phyloP scores from a whole-genome alignment of 306 rosid genomes.

The Begonia loranthoides region DNA sequence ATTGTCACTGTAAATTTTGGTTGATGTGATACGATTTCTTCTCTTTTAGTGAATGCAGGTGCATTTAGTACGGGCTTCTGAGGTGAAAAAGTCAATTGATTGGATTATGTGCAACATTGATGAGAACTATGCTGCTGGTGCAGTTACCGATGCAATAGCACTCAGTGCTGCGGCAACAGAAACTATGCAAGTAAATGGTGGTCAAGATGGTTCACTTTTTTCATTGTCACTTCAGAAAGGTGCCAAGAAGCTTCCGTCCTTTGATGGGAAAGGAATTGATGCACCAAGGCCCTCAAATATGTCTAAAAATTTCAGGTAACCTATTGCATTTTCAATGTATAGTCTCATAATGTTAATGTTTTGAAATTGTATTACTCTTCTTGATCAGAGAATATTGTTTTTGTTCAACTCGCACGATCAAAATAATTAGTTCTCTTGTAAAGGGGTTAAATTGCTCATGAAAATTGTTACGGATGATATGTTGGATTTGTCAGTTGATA shows the following conservation, averaged over 20 bases:
- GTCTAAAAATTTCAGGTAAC: constrained; percentile 86
- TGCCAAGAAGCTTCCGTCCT: constrained; percentile 31
- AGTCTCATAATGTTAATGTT: no score
- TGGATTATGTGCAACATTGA: constrained; percentile 92
- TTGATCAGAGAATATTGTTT: no score
- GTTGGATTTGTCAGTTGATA: no score
- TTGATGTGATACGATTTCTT: constrained; percentile 58
- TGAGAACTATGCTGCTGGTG: constrained; percentile 89
- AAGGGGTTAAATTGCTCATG: no score
- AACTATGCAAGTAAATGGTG: constrained; percentile 51
- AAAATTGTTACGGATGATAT: no score
- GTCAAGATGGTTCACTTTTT: constrained; percentile 18
- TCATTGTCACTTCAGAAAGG: constrained; percentile 18
- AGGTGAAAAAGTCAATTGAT: constrained; percentile 89
- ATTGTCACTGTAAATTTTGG: no score
- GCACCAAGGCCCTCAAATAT: constrained; percentile 61
- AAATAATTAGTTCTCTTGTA: no score
- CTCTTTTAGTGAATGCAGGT: constrained; percentile 98
- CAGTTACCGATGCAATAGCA: constrained; percentile 90
- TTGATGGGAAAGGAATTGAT: constrained; percentile 63
- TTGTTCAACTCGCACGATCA: no score
- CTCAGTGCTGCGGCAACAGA: constrained; percentile 71
- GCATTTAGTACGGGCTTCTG: constrained; percentile 93
- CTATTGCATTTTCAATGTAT: constrained; percentile 10
- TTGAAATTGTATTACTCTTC: no score